phyloP scores from a whole-genome alignment of 2,329 filamentous ascomycete species.

The Parastagonospora nodorum region DNA sequence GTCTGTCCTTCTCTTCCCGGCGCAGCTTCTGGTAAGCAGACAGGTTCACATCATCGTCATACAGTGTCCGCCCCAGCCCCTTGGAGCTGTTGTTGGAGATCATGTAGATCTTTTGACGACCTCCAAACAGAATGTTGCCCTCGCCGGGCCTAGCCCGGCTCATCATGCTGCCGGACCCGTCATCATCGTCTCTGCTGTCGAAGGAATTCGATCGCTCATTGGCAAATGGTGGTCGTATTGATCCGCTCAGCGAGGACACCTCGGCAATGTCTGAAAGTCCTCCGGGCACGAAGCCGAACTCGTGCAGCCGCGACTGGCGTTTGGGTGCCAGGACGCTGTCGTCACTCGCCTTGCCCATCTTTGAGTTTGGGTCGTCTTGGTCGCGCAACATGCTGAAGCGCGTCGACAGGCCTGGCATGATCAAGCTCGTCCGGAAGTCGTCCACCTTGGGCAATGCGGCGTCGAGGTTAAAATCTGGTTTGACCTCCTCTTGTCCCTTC shows the following conservation, averaged over 20 bases:
- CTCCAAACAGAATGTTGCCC: constrained; percentile 92
- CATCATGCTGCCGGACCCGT: constrained; percentile 80
- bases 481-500: constrained; percentile 59
- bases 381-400: constrained; percentile 96
- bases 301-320: constrained; percentile 75
- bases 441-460: constrained; percentile 78
- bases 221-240: constrained; percentile 62
- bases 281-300: constrained; percentile 67
- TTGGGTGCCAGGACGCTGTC: constrained; percentile 89
- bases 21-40: constrained; percentile 84
- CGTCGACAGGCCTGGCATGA: constrained; percentile 94
- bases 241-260: constrained; percentile 71
- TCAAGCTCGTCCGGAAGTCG: constrained; percentile 90
- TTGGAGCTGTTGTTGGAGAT: constrained; percentile 63
- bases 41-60: constrained; percentile 83
- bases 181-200: constrained; percentile 66
- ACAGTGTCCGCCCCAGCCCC: constrained; percentile 65
- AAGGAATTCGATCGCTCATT: constrained; percentile 69
- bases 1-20: constrained; percentile 56
- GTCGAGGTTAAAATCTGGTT: constrained; percentile 72
- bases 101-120: constrained; percentile 93
- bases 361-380: constrained; percentile 87
- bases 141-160: constrained; percentile 79
- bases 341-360: constrained; percentile 91
- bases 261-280: constrained; percentile 85